A percentile compares a stretch with the other conserved stretches of the same genome.
phyloP scores from a whole-genome alignment of 441 rosid genomes.

The Gossypium schwendimanii region DNA sequence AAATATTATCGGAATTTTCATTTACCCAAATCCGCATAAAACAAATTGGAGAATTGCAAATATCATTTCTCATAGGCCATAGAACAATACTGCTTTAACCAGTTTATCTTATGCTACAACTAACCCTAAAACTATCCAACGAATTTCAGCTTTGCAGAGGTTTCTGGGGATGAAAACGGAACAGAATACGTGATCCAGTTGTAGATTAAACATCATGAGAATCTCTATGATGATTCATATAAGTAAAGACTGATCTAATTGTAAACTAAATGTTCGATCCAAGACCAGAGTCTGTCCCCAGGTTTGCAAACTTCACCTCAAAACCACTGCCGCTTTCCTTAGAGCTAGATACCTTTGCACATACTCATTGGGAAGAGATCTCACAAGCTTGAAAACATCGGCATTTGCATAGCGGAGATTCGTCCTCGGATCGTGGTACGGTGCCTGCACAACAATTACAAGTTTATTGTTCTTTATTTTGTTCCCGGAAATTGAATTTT shows the following conservation, averaged over 20 bases:
- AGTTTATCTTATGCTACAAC: neutral
- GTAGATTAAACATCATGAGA: neutral
- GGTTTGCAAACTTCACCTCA: constrained; percentile 35
- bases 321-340: constrained; percentile 81
- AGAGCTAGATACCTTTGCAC: constrained; percentile 80
- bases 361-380: constrained; percentile 73
- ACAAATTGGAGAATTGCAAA: no score
- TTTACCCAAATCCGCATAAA: no score
- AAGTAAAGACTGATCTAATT: neutral
- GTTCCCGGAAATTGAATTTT: neutral
- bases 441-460: constrained; percentile 46
- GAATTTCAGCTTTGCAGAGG: neutral
- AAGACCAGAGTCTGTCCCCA: neutral
- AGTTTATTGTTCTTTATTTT: neutral
- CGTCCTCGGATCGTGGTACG: constrained; percentile 83
- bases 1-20: no score
- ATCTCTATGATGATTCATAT: neutral
- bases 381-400: constrained; percentile 66
- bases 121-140: neutral
- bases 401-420: constrained; percentile 74
- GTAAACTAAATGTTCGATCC: neutral
- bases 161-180: neutral
- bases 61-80: neutral
- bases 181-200: neutral
- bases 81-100: neutral